A percentile compares a stretch with the other conserved stretches of the same genome.
Evolutionary conservation across 225 moss, liverwort and hornwort genomes (phyloP).

Genomic region (Pleurozium schreberi): DNA sequence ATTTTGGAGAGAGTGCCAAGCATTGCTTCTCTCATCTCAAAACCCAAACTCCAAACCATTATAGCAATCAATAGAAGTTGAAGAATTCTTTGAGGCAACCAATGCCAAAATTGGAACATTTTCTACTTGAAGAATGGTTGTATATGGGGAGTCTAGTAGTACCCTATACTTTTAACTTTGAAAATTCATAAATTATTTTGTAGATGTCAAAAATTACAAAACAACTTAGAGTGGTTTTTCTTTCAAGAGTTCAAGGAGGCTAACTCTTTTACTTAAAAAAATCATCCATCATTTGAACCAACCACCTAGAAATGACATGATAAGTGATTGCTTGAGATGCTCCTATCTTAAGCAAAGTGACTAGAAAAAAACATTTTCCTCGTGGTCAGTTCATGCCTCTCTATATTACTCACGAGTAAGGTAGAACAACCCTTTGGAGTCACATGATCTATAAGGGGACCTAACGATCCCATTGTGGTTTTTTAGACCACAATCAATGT

Average conservation of each 20-base stretch:
- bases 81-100: neutral
- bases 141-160: neutral
- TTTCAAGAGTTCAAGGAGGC: fast-evolving
- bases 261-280: neutral
- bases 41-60: neutral
- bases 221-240: fast-evolving
- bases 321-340: neutral
- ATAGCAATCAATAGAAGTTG: neutral
- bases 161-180: neutral
- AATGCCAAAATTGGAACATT: neutral
- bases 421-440: too few species aligned
- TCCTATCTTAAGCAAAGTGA: neutral
- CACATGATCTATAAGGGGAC: too few species aligned
- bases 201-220: neutral
- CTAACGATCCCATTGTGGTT: too few species aligned
- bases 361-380: neutral
- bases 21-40: fast-evolving
- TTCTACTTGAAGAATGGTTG: neutral
- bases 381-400: too few species aligned
- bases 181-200: neutral
- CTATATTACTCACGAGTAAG: too few species aligned
- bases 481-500: too few species aligned
- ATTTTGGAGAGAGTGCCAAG: neutral
- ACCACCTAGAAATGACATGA: fast-evolving
- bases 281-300: too few species aligned